phyloP scores from a whole-genome alignment of 176 grass and related monocot species.

The Carex cristatella region DNA sequence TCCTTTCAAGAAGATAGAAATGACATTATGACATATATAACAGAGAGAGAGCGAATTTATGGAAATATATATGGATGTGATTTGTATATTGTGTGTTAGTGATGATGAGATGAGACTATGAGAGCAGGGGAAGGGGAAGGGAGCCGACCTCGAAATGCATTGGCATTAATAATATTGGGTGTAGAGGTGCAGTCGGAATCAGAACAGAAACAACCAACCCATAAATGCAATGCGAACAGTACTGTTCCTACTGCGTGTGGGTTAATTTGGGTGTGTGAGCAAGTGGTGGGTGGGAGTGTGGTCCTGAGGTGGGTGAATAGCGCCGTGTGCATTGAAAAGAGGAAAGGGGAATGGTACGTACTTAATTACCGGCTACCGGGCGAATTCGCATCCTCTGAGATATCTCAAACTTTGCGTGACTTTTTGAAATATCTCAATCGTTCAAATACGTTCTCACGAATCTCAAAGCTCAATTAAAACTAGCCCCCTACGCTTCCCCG shows the following conservation, averaged over 20 bases:
- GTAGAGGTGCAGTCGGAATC: constrained; percentile 7
- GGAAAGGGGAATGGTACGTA: background rate
- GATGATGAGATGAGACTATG: background rate
- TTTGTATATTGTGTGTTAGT: background rate
- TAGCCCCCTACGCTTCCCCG: too few species aligned
- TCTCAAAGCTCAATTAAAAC: too few species aligned
- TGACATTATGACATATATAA: background rate
- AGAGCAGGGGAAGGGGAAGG: background rate
- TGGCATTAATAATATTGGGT: constrained; percentile 22
- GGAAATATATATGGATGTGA: background rate
- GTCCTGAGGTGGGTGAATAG: constrained; percentile 15
- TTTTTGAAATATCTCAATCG: too few species aligned
- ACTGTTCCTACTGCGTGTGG: background rate
- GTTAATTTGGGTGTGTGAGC: background rate
- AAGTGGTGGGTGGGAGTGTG: constrained; percentile 10
- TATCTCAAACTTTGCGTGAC: too few species aligned
- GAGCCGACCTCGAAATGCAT: constrained; percentile 5
- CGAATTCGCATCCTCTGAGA: too few species aligned
- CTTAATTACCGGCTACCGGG: background rate
- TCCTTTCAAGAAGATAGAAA: constrained; percentile 19
- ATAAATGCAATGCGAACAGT: constrained; percentile 17
- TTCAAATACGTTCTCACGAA: too few species aligned
- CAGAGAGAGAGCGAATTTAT: background rate
- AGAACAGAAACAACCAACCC: background rate
- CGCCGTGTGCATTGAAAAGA: constrained; percentile 6